Percentiles rank a stretch among this genome's conserved stretches.
phyloP scores from a whole-genome alignment of 495 filamentous ascomycete genomes.

The Thozetella sp. region DNA sequence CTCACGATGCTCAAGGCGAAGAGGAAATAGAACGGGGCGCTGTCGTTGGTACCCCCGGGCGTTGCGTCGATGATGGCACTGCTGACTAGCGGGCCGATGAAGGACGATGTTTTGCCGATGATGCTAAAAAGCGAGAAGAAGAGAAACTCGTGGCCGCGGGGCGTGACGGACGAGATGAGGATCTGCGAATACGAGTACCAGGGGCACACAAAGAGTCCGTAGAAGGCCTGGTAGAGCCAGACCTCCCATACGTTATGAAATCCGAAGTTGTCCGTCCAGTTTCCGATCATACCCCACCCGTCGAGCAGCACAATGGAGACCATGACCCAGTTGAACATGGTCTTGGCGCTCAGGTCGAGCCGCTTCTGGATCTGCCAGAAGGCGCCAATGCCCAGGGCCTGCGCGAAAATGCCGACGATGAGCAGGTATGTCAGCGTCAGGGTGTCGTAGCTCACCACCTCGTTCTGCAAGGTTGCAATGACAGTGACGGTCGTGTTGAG shows the following conservation, averaged over 20 bases:
- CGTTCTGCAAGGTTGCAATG: slow-evolving; percentile 63
- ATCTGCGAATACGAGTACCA: slow-evolving; percentile 72
- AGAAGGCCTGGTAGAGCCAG: slow-evolving; percentile 65
- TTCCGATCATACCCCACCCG: slow-evolving; percentile 69
- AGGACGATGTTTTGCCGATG: not conserved
- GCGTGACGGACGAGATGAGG: slow-evolving; percentile 69
- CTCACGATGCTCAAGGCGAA: slow-evolving; percentile 53
- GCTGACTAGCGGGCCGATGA: not conserved
- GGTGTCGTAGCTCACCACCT: slow-evolving; percentile 62
- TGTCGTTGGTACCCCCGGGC: slow-evolving; percentile 46
- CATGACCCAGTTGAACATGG: slow-evolving; percentile 64
- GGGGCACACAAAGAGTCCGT: slow-evolving; percentile 66
- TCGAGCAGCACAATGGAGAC: slow-evolving; percentile 60
- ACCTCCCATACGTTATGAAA: slow-evolving; percentile 67
- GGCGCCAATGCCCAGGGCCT: slow-evolving; percentile 61
- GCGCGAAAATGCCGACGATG: slow-evolving; percentile 64
- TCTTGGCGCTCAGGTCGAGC: slow-evolving; percentile 55
- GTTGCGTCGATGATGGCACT: slow-evolving; percentile 66
- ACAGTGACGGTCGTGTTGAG: slow-evolving; percentile 71
- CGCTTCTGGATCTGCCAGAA: slow-evolving; percentile 62
- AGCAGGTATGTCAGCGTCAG: slow-evolving; percentile 62
- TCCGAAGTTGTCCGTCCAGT: slow-evolving; percentile 63
- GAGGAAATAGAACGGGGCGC: slow-evolving; percentile 66
- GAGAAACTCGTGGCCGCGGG: slow-evolving; percentile 64
- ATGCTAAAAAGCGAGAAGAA: slow-evolving; percentile 66